Evolutionary conservation across 805 yeast species (phyloP), one percentile per base, ranked within the genome.

Genomic region (Blastobotrys robertii): DNA sequence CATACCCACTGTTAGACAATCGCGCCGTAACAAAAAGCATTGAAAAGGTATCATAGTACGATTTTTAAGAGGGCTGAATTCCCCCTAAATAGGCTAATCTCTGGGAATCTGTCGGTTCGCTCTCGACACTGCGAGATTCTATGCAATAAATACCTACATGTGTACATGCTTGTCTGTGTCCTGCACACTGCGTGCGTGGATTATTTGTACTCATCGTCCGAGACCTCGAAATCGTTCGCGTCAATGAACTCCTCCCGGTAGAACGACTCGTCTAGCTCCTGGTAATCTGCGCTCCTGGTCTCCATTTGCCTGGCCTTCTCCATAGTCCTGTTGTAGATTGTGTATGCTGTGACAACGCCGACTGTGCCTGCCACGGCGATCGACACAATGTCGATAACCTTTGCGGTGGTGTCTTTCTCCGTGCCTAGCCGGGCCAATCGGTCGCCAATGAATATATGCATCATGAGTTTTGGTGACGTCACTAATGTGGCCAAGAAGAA

Each of bases 391-490:
- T 86, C 90, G 7, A 82, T 65, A n/a, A 80, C 35, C 53, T 73
- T 73, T 2, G 80, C 66, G 1, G 68, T 55, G 3, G 67, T 47
- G 32, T 78, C 73, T 31, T 73, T 72, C 30, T 58, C 56, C 2
- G 72, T 62, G 2, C 92, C 90, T 41, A 88, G 65, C 36, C 74
- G 74, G 45, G 78, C 83, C 30, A 88, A 57, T 44, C 84, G 78
- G 41, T 77, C 71, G 4, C 97, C 97, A 30, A 85, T 73, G 55
- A 84, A 87, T 8, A 85, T 64, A 53, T 81, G 84, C 41, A 84
- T 65, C n/a, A 84, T 57, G 47, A 81, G 65, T 57, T 88, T 92
- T 6, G 97, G 97, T 0, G 94, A 76, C 1, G 94, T 77, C 30
- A 85, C 59, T 0, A 77, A 50, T 16, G 87, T 80, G 1, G 96